Base-by-base conservation (phyloP, 1,284 basidiomycete species). In the Peniophora sp. region DNA sequence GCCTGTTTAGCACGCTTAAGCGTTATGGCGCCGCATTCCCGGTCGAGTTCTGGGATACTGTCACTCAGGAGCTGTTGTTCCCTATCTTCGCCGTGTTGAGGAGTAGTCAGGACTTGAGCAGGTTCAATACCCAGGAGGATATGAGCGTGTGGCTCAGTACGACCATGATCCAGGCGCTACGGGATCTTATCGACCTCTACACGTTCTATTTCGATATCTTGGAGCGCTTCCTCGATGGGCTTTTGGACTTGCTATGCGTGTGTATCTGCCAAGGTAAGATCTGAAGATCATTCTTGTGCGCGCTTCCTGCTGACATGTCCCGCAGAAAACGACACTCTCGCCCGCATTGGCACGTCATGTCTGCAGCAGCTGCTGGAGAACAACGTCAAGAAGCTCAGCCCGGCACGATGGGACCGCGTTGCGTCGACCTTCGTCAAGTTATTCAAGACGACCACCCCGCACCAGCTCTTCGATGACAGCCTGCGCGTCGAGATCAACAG, bases 131-230 rank as follows among this genome's bases (percentile, higher is more conserved):
- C 2, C 92, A 97, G 62, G 97, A 99, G 65, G 97, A 99, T 61
- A 97, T 98, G 93, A 97, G 93, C 61, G 95, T 99, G 14, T 99
- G 97, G 97, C 71, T 99, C 46, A 97, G 94, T 43, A 98, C 97
- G 8, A 99, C 97, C 1, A 95, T 99, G 87, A 98, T 99, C 51
- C 96, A 99, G 65, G 97, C 97, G 1, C 76, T 99, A 52, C 83
- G 97, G 34, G 92, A 98, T 67, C 76, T 99, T 56, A 91, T 99
- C 55, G 92, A 97, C 63, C 79, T 99, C 19, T 99, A 97, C 69
- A 97, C 97, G 1, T 92, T 83, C 70, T 97, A 94, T 71, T 99
- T 98, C 66, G 89, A 92, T 55, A 94, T 86, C 11, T 69, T 99
- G 59, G 92, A 96, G 62, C 79, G 87, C 45, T 89, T 92, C 67